Conservation (phyloP, 148 eudicot genomes). For the Rhododendron ferrugineum region DNA sequence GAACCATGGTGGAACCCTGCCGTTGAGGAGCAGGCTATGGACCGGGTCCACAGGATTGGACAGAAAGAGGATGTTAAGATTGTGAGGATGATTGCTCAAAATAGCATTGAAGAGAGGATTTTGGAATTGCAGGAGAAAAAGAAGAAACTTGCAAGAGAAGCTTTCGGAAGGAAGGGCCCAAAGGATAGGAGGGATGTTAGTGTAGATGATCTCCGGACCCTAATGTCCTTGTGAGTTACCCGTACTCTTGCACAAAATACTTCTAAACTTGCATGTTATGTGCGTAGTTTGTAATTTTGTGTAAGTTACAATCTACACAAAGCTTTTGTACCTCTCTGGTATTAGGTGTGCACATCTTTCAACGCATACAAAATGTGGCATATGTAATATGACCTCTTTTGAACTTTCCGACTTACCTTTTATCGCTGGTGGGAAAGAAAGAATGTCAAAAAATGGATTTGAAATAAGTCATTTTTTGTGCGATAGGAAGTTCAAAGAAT, state of each 20-base stretch:
- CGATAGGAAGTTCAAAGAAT: not conserved
- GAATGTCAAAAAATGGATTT: not conserved
- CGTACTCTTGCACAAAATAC: not conserved
- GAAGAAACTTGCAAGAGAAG: constrained; percentile 62
- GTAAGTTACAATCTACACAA: too few species aligned
- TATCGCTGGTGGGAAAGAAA: not conserved
- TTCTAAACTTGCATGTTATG: not conserved
- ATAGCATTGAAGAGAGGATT: constrained; percentile 87
- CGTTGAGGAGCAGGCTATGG: constrained; percentile 96
- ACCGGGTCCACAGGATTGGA: constrained; percentile 87
- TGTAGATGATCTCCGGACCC: constrained; percentile 59
- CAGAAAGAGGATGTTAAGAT: constrained; percentile 77
- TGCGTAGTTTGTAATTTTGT: not conserved
- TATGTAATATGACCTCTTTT: not conserved
- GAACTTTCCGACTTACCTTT: too few species aligned
- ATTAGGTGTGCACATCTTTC: not conserved
- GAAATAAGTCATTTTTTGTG: not conserved
- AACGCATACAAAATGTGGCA: not conserved
- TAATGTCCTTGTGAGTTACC: constrained; percentile 60
- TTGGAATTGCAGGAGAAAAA: constrained; percentile 80
- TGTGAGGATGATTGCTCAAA: constrained; percentile 75
- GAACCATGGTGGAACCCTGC: constrained; percentile 99
- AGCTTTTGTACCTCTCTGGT: not conserved
- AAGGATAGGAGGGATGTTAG: constrained; percentile 64
- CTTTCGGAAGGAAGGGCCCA: constrained; percentile 52